phyloP scores from a whole-genome alignment of 208 protist genomes.

The Tritrichomonas foetus region DNA sequence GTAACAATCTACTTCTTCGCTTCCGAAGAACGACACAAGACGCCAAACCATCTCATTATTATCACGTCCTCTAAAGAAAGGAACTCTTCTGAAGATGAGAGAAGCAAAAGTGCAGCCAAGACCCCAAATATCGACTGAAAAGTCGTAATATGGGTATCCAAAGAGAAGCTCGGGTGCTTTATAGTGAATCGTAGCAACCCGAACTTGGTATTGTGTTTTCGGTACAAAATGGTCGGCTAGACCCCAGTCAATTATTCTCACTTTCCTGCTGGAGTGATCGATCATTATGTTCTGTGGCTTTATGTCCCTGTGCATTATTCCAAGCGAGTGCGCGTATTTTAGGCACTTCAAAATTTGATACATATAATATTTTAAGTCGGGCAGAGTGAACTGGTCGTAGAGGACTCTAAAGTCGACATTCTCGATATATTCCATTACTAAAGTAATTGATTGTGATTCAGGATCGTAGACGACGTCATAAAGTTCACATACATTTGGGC shows the following conservation, averaged over 20 bases:
- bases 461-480: neutral
- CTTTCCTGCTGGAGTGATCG: constrained; percentile 78
- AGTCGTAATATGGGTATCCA: constrained; percentile 93
- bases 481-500: constrained; percentile 17
- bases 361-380: neutral
- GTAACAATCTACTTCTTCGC: neutral
- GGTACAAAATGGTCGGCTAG: constrained; percentile 98
- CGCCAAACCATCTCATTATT: neutral
- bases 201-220: constrained; percentile 85
- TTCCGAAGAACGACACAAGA: neutral
- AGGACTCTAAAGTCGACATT: neutral
- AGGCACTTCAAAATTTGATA: neutral
- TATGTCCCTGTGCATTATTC: constrained; percentile 69
- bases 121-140: constrained; percentile 96
- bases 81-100: constrained; percentile 83
- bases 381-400: neutral
- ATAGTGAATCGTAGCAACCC: constrained; percentile 95
- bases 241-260: constrained; percentile 85
- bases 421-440: neutral
- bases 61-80: neutral
- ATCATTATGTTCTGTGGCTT: constrained; percentile 99
- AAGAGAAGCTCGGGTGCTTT: constrained; percentile 95
- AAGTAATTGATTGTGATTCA: neutral
- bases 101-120: constrained; percentile 96
- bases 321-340: neutral